Evolutionary conservation across 106 monocot genomes (phyloP), one percentile per base, ranked within the genome.

Genomic region (Alisma plantagoaquatica): DNA sequence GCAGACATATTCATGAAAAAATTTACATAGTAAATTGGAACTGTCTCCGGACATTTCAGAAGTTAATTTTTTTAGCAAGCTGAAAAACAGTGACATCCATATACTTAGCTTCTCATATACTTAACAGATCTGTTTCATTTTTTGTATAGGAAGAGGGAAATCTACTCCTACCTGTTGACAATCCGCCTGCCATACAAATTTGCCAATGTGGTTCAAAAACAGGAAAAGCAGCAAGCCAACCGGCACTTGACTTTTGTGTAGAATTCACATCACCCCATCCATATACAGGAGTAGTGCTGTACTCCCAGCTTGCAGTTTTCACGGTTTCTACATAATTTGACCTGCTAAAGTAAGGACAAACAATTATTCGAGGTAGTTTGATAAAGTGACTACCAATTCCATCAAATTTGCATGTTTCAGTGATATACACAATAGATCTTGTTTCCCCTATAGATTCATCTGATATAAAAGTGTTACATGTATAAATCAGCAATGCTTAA

Each of bases 201-300:
- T 98, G 96, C 96, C 96, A 98, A 63, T 98, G 96, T 44, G 96
- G 96, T 56, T 98, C 96, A 71, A 98, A 98, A 32, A 89, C 84
- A 66, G 96, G 89, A 72, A 98, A 98, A 33, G 78, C 73, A 43
- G 96, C 96, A 59, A 79, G 85, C 96, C 96, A 98, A 20, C 96
- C 85, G 21, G 96, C 96, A 20, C 89, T 85, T 42, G 96, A 78
- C 49, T 79, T 78, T 62, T 98, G 96, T 68, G 64, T 84, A 31
- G 81, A 75, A 6, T 66, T 71, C 42, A 82, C 61, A 76, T 89
- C 81, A 63, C 96, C 96, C 96, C 96, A 98, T n/a, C 96, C 96
- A 81, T 89, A 98, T 15, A 98, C 71, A 28, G 89, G 96, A 51
- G 69, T 66, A 31, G 96, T 98, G 56, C 78, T 89, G 47, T 98